A percentile compares a stretch with the other conserved stretches of the same genome.
These are phyloP conservation scores for Volvariella volvacea DNA, from an alignment of 1,284 basidiomycete genomes.

Conservation along the genomic window DNA sequence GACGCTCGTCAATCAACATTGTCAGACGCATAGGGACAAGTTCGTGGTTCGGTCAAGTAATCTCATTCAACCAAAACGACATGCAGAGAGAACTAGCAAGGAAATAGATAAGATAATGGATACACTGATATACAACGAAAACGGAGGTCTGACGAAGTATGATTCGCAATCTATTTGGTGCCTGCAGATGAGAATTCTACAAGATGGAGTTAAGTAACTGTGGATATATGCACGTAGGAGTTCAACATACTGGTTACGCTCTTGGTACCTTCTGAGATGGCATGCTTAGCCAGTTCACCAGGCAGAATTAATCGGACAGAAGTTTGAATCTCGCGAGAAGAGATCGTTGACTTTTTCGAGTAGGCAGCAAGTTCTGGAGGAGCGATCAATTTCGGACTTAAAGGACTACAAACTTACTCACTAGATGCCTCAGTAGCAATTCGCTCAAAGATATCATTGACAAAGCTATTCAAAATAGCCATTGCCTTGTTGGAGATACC, in stretches of 20 bases:
- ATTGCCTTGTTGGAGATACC: slow-evolving; percentile 98
- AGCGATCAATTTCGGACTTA: slow-evolving; percentile 1
- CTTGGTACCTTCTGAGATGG: slow-evolving; percentile 74
- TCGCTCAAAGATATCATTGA: slow-evolving; percentile 91
- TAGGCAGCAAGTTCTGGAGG: slow-evolving; percentile 76
- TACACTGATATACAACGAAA: slow-evolving; percentile 16
- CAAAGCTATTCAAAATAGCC: slow-evolving; percentile 90
- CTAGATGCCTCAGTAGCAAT: slow-evolving; percentile 87
- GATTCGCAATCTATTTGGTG: slow-evolving; percentile 37
- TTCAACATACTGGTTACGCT: slow-evolving; percentile 37
- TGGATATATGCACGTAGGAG: slow-evolving; percentile 1
- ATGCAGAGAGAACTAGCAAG: no score
- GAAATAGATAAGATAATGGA: slow-evolving; percentile 7
- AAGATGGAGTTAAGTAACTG: slow-evolving; percentile 5
- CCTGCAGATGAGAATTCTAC: slow-evolving; percentile 57
- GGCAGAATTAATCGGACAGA: slow-evolving; percentile 88
- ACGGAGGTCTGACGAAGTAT: slow-evolving; percentile 8
- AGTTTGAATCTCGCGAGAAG: slow-evolving; percentile 91
- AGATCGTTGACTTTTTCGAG: slow-evolving; percentile 93
- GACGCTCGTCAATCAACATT: no score
- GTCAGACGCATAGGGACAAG: no score
- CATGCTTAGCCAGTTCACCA: slow-evolving; percentile 79
- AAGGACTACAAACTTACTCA: slow-evolving; percentile 27
- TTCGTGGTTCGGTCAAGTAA: no score
- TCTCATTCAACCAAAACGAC: no score